Evolutionary conservation across 1,284 basidiomycete species (phyloP), one percentile per base, ranked within the genome.

Genomic region (Cryptococcus sp.): DNA sequence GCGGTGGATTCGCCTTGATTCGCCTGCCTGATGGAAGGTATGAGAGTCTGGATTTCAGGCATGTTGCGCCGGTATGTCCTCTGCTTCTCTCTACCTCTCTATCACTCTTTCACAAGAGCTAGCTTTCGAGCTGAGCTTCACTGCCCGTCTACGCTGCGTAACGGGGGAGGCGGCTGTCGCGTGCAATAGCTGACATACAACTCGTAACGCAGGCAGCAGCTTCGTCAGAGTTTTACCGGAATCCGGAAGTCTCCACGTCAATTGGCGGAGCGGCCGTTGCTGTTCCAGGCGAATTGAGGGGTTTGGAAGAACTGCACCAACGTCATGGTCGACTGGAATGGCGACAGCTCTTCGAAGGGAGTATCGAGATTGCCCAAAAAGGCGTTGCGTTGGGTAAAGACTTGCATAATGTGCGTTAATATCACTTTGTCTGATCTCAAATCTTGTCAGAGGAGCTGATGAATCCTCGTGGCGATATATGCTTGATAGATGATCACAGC

Each of bases 381-480:
- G 89, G 86, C 2, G 87, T 93, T 69, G 91, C 91, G 23, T 61
- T 76, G 41, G 59, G 58, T 16, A 48, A 52, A 26, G 74, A 79
- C 53, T 57, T 70, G 48, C 67, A 58, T 51, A 59, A 61, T 60
- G 62, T 56, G 59, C 70, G 56, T 61, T 1, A 7, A 4, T 22
- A 7, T 22, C 41, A 5, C 15, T 29, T 22, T 13, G 15, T 43
- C 23, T 39, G 13, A 17, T 16, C 11, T 3, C 13, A 49, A 10
- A 5, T 4, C 26, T 29, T 4, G 4, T 29, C 26, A 5, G 5
- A 29, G n/a, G n/a, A n/a, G n/a, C n/a, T n/a, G n/a, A n/a, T n/a
- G n/a, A n/a, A n/a, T n/a, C n/a, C n/a, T 29, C 26, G 26, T 29
- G 26, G 26, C 5, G 26, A 29, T 29, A 10, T 29, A 10, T 29